phyloP scores from a whole-genome alignment of 164 flowering plant genomes.

The Chloranthus sessilifolius region DNA sequence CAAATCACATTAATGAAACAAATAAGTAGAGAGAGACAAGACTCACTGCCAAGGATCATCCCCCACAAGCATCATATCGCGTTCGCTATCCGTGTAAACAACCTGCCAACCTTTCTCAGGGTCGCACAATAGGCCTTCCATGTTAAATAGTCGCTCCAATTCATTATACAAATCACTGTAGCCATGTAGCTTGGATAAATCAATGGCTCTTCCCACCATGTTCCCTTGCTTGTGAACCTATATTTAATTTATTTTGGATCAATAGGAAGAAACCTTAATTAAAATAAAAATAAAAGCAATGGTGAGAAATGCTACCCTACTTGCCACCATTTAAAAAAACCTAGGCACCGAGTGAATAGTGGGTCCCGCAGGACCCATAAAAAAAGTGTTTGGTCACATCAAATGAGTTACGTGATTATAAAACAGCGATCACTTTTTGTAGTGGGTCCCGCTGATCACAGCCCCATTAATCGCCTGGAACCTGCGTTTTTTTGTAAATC shows the following conservation, averaged over 20 bases:
- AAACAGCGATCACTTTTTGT: too few relatives aligned
- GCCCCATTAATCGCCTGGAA: too few relatives aligned
- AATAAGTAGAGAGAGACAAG: background rate
- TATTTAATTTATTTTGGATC: too few relatives aligned
- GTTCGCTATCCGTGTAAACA: conserved; percentile 79
- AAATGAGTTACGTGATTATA: too few relatives aligned
- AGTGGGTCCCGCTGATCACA: too few relatives aligned
- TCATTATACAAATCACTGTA: conserved; percentile 62
- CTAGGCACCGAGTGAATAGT: too few relatives aligned
- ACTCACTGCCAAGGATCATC: conserved; percentile 98
- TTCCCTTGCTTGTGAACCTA: conserved; percentile 98
- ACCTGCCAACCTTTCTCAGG: conserved; percentile 80
- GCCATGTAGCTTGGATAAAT: conserved; percentile 64
- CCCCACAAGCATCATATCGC: conserved; percentile 86
- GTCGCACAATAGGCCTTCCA: conserved; percentile 76
- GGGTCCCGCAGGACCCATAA: too few relatives aligned
- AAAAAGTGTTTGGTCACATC: too few relatives aligned
- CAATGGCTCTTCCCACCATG: conserved; percentile 84
- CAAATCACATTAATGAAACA: background rate
- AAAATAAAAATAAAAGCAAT: conserved; percentile 13
- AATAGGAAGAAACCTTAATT: too few relatives aligned
- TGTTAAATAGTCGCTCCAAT: conserved; percentile 71
- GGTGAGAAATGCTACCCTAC: too few relatives aligned
- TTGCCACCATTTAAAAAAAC: too few relatives aligned
- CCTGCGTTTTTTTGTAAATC: too few relatives aligned